Evolutionary conservation across 495 filamentous ascomycete species (phyloP), one percentile per base, ranked within the genome.

Genomic region (Tricharina praecox): DNA sequence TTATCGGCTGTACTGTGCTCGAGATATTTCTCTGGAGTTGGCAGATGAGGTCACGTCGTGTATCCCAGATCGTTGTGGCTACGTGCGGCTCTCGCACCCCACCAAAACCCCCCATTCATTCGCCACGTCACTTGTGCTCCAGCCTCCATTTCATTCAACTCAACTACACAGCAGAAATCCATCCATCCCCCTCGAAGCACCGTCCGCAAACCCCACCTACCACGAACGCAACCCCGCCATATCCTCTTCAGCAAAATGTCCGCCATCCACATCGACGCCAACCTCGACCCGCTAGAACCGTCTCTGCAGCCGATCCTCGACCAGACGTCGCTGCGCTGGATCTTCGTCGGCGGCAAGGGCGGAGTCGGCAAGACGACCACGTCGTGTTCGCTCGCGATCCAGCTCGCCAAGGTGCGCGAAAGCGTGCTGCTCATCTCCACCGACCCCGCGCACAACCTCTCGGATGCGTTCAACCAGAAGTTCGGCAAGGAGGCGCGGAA

Each of bases 321-420:
- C 68, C 90, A 99, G 63, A 82, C 81, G 58, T 78, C 84, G 16
- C 78, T 99, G 41, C 85, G 90, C 52, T 99, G 92, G 92, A 93
- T 99, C 64, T 99, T 99, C 59, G 92, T 96, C 40, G 90, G 90
- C 57, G 90, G 90, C 47, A 99, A 99, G 72, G 90, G 90, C 54
- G 90, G 90, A 58, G 90, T 99, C n/a, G 90, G 90, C 59, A 99
- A 99, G 71, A 99, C 90, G 10, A 99, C 92, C 13, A 96, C 92
- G 0, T 95, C 87, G 1, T 99, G 92, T 68, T 92, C 85, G 33
- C 79, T 99, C 40, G 90, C 90, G 45, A 96, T 96, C 60, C 90
- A 99, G 64, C 79, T 99, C n/a, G 83, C 90, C 59, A 88, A 83
- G 67, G 85, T 83, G 48, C 85, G 92, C 67, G 83, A 85, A 63